Conservation (phyloP, 2,329 filamentous ascomycete species). For the Falciphora oryzae region DNA sequence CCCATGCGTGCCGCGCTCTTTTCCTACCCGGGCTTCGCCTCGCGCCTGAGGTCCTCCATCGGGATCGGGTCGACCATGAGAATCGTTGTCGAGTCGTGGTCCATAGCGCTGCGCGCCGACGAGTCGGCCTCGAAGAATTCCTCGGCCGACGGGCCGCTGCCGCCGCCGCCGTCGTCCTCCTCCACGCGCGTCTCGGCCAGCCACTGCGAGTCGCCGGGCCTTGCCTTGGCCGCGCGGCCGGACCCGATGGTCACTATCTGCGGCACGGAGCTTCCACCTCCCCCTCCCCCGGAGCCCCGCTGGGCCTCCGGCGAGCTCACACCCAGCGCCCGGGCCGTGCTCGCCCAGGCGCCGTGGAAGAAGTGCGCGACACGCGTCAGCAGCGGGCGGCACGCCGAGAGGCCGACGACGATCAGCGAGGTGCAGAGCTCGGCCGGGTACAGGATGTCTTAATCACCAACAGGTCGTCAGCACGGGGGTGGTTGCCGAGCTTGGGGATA, state of each 20-base stretch:
- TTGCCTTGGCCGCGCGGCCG: background rate
- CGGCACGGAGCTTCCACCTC: too few relatives aligned
- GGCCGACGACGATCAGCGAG: background rate
- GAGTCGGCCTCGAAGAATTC: background rate
- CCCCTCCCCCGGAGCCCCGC: too few relatives aligned
- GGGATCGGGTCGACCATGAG: too few relatives aligned
- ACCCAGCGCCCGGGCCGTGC: background rate
- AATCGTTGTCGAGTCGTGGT: too few relatives aligned
- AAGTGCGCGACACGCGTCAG: background rate
- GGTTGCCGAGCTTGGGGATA: background rate
- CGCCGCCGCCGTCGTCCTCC: too few relatives aligned
- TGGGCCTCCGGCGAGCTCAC: too few relatives aligned
- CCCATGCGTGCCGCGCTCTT: too few relatives aligned
- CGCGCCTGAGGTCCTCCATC: too few relatives aligned
- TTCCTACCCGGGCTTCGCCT: too few relatives aligned
- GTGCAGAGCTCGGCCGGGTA: background rate
- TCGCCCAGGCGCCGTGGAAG: background rate
- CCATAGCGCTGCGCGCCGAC: too few relatives aligned
- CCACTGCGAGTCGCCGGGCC: background rate
- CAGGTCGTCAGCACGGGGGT: background rate
- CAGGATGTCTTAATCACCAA: background rate
- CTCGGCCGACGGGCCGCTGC: too few relatives aligned
- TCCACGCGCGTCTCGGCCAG: background rate
- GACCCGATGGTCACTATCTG: background rate
- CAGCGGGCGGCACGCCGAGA: slow-evolving; percentile 3